Conservation (phyloP, 164 flowering plant species). For the Paratinospora sagittata region DNA sequence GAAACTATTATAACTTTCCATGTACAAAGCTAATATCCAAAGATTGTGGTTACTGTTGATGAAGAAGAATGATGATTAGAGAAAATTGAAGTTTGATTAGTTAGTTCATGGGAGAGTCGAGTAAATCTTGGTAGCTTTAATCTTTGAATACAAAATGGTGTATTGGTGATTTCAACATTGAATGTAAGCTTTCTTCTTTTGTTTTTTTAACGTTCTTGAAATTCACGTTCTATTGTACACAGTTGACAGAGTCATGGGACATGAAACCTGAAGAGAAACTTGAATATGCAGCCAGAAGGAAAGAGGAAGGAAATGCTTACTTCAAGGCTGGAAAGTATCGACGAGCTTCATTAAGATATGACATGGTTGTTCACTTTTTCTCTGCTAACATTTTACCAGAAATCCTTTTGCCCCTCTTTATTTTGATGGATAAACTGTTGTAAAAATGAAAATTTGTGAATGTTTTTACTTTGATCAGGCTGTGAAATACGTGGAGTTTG, state of each 20-base stretch:
- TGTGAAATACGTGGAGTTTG: constrained; percentile 26
- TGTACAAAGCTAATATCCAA: no score
- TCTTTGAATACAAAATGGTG: not conserved
- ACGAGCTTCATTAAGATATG: constrained; percentile 36
- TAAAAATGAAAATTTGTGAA: not conserved
- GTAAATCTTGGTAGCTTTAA: not conserved
- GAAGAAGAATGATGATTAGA: no score
- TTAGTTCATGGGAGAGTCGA: no score
- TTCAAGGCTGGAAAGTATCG: constrained; percentile 33
- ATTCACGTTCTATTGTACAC: not conserved
- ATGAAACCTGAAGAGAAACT: constrained; percentile 34
- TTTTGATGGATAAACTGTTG: no score
- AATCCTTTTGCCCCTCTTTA: not conserved
- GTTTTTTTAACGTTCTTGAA: not conserved
- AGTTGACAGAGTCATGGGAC: constrained; percentile 39
- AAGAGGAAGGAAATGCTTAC: constrained; percentile 31
- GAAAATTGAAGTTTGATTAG: no score
- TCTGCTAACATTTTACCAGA: not conserved
- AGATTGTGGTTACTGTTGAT: no score
- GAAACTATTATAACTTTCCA: no score
- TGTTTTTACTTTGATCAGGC: constrained; percentile 14
- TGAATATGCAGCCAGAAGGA: constrained; percentile 28
- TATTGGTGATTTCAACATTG: not conserved
- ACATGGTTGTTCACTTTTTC: constrained; percentile 21
- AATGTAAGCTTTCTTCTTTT: not conserved